These are phyloP conservation scores for Raphanus sativus DNA, from an alignment of 345 rosid species.

Conservation along the genomic window DNA sequence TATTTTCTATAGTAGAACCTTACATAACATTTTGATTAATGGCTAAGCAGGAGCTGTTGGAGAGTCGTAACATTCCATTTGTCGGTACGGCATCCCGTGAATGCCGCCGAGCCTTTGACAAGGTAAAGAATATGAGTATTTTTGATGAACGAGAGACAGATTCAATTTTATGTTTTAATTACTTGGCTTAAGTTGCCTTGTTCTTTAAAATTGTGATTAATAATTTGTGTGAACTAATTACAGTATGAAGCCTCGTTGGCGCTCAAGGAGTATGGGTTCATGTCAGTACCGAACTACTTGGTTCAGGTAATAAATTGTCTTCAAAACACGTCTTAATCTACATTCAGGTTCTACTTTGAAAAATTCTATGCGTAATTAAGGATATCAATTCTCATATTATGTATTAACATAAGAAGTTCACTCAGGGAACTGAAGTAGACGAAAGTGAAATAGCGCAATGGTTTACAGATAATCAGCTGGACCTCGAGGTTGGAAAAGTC, in stretches of 20 bases:
- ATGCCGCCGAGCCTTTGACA: constrained; percentile 86
- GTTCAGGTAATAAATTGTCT: constrained; percentile 58
- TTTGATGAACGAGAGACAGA: neutral
- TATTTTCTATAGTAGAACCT: neutral
- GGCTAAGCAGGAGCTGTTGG: constrained; percentile 72
- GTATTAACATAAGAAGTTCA: neutral
- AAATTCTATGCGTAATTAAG: neutral
- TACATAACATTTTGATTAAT: constrained; percentile 24
- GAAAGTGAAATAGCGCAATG: constrained; percentile 59
- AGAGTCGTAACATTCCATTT: constrained; percentile 70
- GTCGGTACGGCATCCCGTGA: constrained; percentile 88
- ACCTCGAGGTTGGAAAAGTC: constrained; percentile 70
- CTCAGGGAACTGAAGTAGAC: constrained; percentile 55
- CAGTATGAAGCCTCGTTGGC: constrained; percentile 87
- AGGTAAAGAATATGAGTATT: constrained; percentile 45
- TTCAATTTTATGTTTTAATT: neutral
- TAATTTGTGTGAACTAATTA: constrained; percentile 26
- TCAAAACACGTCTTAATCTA: neutral
- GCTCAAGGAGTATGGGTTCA: constrained; percentile 65
- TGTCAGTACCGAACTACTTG: constrained; percentile 67
- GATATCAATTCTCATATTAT: constrained; percentile 12
- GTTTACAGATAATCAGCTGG: constrained; percentile 71
- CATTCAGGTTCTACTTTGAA: neutral
- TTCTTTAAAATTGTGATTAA: neutral
- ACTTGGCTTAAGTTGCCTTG: neutral